Conservation (phyloP, 1,139 yeast genomes). For the Yamadazyma oceani region DNA sequence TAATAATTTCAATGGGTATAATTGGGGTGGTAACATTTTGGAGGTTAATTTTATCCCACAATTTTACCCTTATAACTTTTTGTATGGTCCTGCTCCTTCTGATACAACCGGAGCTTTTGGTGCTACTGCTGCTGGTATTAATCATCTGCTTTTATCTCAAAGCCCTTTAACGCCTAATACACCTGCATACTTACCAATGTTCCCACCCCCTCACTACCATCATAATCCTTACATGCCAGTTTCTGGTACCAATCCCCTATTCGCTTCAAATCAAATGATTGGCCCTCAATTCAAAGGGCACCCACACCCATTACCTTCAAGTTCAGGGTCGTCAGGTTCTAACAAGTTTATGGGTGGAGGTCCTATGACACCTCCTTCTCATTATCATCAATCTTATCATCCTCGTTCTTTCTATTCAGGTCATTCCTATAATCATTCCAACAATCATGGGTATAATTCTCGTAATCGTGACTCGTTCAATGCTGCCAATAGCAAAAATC, state of each 20-base stretch:
- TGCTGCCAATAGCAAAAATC: background rate
- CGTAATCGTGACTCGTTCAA: background rate
- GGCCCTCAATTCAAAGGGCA: too few relatives aligned
- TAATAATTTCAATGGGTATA: constrained; percentile 27
- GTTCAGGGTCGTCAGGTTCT: too few relatives aligned
- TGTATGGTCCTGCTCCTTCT: background rate
- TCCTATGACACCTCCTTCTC: too few relatives aligned
- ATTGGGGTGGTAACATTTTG: constrained; percentile 22
- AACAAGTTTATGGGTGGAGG: too few relatives aligned
- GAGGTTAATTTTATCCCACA: constrained; percentile 18
- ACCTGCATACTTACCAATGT: background rate
- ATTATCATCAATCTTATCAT: too few relatives aligned
- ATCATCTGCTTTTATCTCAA: constrained; percentile 1
- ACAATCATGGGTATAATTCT: background rate
- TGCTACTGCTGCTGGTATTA: background rate
- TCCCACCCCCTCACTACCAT: background rate
- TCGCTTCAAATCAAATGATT: background rate
- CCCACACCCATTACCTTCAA: too few relatives aligned
- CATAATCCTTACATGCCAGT: background rate
- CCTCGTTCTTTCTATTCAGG: background rate
- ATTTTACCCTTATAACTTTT: constrained; percentile 3
- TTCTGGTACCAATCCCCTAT: background rate
- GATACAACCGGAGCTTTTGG: background rate
- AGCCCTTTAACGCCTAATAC: constrained; percentile 6
- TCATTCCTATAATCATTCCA: background rate